Percentiles rank a stretch among this genome's conserved stretches.
These are phyloP conservation scores for Oidium heveae DNA, from an alignment of 2,329 filamentous ascomycete species.

Conservation along the genomic window DNA sequence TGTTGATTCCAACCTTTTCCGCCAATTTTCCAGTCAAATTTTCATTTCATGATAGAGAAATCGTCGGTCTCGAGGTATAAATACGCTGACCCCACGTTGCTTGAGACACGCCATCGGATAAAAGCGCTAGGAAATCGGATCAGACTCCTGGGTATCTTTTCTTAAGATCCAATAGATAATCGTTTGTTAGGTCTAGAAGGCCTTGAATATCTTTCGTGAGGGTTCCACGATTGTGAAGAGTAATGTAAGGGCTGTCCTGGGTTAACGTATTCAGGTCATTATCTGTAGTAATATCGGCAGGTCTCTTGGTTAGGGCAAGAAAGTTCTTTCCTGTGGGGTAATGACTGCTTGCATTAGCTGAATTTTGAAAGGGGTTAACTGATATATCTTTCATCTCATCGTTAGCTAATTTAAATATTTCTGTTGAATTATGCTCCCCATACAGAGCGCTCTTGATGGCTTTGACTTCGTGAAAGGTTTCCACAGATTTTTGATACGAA, in stretches of 20 bases:
- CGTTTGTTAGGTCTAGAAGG: not conserved
- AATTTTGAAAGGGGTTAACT: too few relatives aligned
- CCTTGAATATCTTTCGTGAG: not conserved
- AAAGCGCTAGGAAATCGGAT: not conserved
- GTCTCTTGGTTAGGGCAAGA: not conserved
- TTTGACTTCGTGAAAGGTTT: not conserved
- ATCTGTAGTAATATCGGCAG: too few relatives aligned
- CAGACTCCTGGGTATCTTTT: not conserved
- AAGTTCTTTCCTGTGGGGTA: not conserved
- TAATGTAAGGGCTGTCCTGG: too few relatives aligned
- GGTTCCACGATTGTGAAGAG: too few relatives aligned
- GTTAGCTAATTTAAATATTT: not conserved
- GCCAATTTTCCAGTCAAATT: not conserved
- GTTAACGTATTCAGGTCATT: too few relatives aligned
- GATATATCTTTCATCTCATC: not conserved
- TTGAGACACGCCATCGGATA: not conserved
- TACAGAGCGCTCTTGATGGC: not conserved
- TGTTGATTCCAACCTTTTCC: not conserved
- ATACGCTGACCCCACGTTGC: not conserved
- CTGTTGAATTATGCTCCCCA: not conserved
- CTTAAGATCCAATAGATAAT: not conserved
- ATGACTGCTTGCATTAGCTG: not conserved
- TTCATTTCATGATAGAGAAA: not conserved
- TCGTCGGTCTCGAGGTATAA: not conserved
- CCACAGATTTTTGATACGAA: not conserved